Conservation (phyloP, 2,329 filamentous ascomycete genomes). For the Tolypocladium amazonense region DNA sequence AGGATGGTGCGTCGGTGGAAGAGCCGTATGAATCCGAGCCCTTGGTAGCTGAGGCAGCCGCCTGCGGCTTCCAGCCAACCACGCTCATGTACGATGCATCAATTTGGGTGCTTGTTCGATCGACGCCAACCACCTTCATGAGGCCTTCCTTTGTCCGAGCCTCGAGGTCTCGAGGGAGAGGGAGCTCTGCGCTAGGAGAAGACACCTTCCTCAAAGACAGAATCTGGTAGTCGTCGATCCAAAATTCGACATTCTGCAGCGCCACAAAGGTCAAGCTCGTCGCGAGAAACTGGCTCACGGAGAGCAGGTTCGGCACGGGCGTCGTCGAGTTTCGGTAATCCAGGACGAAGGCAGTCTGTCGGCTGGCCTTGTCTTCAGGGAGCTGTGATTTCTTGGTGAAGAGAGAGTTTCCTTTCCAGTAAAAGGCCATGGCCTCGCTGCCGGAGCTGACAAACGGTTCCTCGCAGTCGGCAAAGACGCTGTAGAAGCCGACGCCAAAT, state of each 20-base stretch:
- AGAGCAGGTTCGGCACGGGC: slow-evolving; percentile 74
- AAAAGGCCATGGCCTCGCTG: slow-evolving; percentile 90
- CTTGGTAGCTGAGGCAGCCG: slow-evolving; percentile 27
- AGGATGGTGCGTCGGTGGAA: slow-evolving; percentile 39
- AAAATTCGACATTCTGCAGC: slow-evolving; percentile 77
- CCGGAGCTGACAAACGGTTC: slow-evolving; percentile 95
- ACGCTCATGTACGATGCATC: slow-evolving; percentile 83
- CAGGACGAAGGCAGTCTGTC: slow-evolving; percentile 82
- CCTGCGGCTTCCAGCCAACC: slow-evolving; percentile 68
- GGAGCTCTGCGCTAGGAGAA: slow-evolving; percentile 62
- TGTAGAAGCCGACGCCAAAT: slow-evolving; percentile 97
- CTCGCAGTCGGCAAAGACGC: slow-evolving; percentile 95
- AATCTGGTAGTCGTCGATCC: slow-evolving; percentile 78
- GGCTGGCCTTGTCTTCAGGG: slow-evolving; percentile 52
- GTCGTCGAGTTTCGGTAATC: slow-evolving; percentile 87
- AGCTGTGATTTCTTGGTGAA: slow-evolving; percentile 82
- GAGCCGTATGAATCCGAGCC: slow-evolving; percentile 38
- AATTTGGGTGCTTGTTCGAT: slow-evolving; percentile 81
- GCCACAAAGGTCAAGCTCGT: slow-evolving; percentile 95
- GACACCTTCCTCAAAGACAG: slow-evolving; percentile 74
- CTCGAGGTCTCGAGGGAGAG: slow-evolving; percentile 69
- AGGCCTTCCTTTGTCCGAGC: slow-evolving; percentile 75
- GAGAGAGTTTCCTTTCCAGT: slow-evolving; percentile 97
- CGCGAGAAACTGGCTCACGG: slow-evolving; percentile 82
- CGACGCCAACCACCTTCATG: slow-evolving; percentile 76